A percentile compares a stretch with the other conserved stretches of the same genome.
Evolutionary conservation across 2,329 filamentous ascomycete genomes (phyloP).

Genomic region (Cytospora chrysosperma): DNA sequence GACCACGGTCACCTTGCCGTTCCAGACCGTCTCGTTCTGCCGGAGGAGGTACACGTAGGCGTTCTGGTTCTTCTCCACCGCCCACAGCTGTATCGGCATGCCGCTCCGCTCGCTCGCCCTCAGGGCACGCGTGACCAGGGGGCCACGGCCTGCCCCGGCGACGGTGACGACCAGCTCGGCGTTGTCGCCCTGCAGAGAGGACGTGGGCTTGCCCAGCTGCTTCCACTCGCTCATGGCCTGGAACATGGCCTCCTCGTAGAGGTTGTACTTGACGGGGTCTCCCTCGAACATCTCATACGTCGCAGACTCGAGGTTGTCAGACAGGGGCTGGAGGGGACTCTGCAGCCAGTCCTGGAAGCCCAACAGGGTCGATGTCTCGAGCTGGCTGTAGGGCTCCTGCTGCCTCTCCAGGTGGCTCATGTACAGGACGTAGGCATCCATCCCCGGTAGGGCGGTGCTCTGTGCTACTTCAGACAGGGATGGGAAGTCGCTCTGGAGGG

Average conservation of each 20-base stretch:
- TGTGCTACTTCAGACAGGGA: slow-evolving; percentile 65
- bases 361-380: slow-evolving; percentile 53
- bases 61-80: slow-evolving; percentile 97
- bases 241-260: slow-evolving; percentile 84
- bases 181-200: slow-evolving; percentile 47
- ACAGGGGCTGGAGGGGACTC: slow-evolving; percentile 88
- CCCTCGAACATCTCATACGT: slow-evolving; percentile 99
- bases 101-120: slow-evolving; percentile 74
- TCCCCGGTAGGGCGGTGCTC: slow-evolving; percentile 38
- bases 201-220: slow-evolving; percentile 69
- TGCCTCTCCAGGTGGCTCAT: slow-evolving; percentile 80
- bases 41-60: slow-evolving; percentile 89
- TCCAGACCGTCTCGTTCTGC: slow-evolving; percentile 83
- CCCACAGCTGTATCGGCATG: slow-evolving; percentile 82
- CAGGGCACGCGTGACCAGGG: slow-evolving; percentile 83
- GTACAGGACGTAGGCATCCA: slow-evolving; percentile 67
- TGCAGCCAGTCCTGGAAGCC: slow-evolving; percentile 91
- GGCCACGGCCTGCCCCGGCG: slow-evolving; percentile 88
- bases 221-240: slow-evolving; percentile 81
- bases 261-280: slow-evolving; percentile 95
- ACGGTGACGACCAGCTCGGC: slow-evolving; percentile 74
- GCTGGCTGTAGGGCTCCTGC: slow-evolving; percentile 61
- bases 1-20: slow-evolving; percentile 75
- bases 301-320: slow-evolving; percentile 93
- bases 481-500: slow-evolving; percentile 59